Conservation (phyloP, 1,284 basidiomycete species). For the Afroboletus lepidellus region DNA sequence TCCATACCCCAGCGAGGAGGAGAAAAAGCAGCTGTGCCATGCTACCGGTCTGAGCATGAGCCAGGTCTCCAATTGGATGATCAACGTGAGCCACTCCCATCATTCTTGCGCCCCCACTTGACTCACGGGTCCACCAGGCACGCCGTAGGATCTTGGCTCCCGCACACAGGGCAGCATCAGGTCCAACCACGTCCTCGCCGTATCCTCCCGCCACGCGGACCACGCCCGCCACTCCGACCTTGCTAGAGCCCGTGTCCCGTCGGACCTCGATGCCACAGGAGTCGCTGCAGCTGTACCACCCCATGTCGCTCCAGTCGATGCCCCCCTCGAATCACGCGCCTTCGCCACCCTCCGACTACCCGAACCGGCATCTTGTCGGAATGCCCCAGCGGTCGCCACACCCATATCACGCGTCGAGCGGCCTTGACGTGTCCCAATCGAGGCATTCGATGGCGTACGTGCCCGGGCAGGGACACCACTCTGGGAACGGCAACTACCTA, state of each 20-base stretch:
- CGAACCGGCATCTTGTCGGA: slow-evolving; percentile 34
- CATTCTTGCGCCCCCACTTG: slow-evolving; percentile 3
- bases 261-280: slow-evolving; percentile 51
- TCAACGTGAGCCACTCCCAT: slow-evolving; percentile 60
- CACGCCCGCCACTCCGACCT: slow-evolving; percentile 38
- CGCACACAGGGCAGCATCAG: slow-evolving; percentile 67
- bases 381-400: slow-evolving; percentile 31
- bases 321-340: slow-evolving; percentile 27
- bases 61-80: slow-evolving; percentile 91
- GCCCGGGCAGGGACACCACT: slow-evolving; percentile 33
- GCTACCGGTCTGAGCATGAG: slow-evolving; percentile 84
- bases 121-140: slow-evolving; percentile 47
- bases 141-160: slow-evolving; percentile 79
- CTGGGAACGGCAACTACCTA: slow-evolving; percentile 36
- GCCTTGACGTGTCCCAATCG: slow-evolving; percentile 30
- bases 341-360: slow-evolving; percentile 25
- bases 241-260: slow-evolving; percentile 40
- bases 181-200: slow-evolving; percentile 72
- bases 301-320: slow-evolving; percentile 65
- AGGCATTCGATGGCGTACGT: slow-evolving; percentile 32
- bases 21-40: slow-evolving; percentile 86
- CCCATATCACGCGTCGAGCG: slow-evolving; percentile 24
- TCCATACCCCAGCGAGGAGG: slow-evolving; percentile 87
- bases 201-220: slow-evolving; percentile 52
- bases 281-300: slow-evolving; percentile 67